A percentile compares a stretch with the other conserved stretches of the same genome.
These are phyloP conservation scores for Mycena rosella DNA, from an alignment of 768 basidiomycete species.

Conservation along the genomic window DNA sequence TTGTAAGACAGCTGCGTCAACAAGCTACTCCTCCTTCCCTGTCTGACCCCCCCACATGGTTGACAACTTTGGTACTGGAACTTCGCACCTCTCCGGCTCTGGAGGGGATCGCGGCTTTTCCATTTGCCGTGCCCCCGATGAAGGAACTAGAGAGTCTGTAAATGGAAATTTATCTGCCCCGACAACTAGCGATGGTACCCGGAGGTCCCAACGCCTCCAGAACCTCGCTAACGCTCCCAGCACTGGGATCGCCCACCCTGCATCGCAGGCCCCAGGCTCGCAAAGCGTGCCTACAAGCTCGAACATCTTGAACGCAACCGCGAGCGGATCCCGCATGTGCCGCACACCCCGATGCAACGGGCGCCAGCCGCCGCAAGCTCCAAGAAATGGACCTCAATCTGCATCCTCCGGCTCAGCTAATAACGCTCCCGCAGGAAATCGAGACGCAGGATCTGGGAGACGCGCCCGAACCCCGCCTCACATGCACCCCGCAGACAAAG, in stretches of 20 bases:
- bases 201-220: neutral
- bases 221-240: neutral
- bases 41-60: neutral
- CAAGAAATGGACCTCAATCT: too few species aligned
- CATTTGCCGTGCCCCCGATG: constrained; percentile 18
- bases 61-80: too few species aligned
- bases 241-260: too few species aligned
- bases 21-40: neutral
- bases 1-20: constrained; percentile 20
- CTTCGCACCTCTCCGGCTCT: constrained; percentile 19
- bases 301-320: too few species aligned
- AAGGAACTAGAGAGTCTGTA: constrained; percentile 13
- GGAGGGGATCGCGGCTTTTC: constrained; percentile 17
- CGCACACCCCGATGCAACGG: neutral
- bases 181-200: neutral
- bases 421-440: too few species aligned
- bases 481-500: neutral
- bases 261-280: neutral
- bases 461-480: neutral
- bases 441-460: too few species aligned
- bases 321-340: too few species aligned
- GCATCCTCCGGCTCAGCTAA: too few species aligned
- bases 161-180: neutral
- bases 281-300: neutral
- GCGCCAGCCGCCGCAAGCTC: neutral